Evolutionary conservation across 2,329 filamentous ascomycete genomes (phyloP).

Genomic region (Balansia obtecta): DNA sequence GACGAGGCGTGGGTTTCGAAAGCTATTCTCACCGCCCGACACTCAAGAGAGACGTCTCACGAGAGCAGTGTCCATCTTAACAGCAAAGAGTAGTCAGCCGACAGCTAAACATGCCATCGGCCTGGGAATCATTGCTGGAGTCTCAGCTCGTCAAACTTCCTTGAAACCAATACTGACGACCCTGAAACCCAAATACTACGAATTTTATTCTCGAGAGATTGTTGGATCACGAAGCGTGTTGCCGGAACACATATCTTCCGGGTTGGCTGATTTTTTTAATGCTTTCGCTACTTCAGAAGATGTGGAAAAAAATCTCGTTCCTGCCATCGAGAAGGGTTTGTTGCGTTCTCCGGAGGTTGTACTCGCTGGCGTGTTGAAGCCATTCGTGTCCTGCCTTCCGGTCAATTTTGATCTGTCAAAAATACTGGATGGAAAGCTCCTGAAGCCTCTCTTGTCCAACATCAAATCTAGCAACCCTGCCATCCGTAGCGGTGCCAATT

Average conservation of each 20-base stretch:
- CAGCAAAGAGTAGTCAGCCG: constrained; percentile 52
- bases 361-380: constrained; percentile 63
- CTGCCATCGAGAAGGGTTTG: constrained; percentile 77
- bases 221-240: constrained; percentile 64
- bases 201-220: constrained; percentile 78
- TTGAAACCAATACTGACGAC: constrained; percentile 48
- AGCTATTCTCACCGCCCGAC: constrained; percentile 49
- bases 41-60: constrained; percentile 46
- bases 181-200: constrained; percentile 60
- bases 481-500: constrained; percentile 64
- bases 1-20: constrained; percentile 68
- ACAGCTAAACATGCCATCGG: constrained; percentile 61
- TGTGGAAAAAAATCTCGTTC: constrained; percentile 61
- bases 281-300: constrained; percentile 64
- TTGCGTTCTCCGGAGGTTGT: constrained; percentile 84
- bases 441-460: constrained; percentile 82
- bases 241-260: constrained; percentile 57
- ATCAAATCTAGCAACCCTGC: constrained; percentile 76
- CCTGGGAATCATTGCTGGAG: constrained; percentile 77
- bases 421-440: constrained; percentile 55
- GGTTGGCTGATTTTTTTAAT: constrained; percentile 70
- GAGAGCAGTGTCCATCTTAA: constrained; percentile 52
- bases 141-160: constrained; percentile 59
- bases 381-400: constrained; percentile 60
- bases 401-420: constrained; percentile 63